Evolutionary conservation across 768 basidiomycete species (phyloP).

Genomic region (Harrya chromipes): DNA sequence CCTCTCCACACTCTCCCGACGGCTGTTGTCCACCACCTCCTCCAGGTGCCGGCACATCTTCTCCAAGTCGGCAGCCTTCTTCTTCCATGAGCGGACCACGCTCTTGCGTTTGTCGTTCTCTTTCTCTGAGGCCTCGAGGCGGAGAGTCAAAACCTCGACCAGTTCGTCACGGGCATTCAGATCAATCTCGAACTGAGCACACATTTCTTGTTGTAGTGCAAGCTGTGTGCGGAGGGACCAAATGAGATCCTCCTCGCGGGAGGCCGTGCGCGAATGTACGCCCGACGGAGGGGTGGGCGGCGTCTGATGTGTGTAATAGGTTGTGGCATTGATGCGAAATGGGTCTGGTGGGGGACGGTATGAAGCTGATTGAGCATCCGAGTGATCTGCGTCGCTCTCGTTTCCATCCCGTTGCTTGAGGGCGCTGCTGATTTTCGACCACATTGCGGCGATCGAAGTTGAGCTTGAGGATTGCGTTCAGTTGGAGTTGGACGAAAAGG

Average conservation of each 20-base stretch:
- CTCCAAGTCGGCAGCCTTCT: constrained; percentile 75
- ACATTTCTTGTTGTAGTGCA: constrained; percentile 70
- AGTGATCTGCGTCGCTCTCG: constrained; percentile 19
- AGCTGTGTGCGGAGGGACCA: constrained; percentile 74
- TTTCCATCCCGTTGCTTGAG: constrained; percentile 42
- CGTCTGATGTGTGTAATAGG: constrained; percentile 75
- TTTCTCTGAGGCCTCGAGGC: constrained; percentile 53
- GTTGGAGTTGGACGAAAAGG: background rate
- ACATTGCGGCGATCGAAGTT: constrained; percentile 39
- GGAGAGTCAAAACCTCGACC: constrained; percentile 55
- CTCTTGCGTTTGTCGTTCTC: constrained; percentile 60
- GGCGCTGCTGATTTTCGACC: constrained; percentile 59
- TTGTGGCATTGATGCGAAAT: constrained; percentile 67
- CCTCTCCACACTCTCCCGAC: constrained; percentile 76
- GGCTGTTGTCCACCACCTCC: constrained; percentile 83
- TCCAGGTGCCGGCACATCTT: constrained; percentile 62
- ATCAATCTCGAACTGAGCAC: constrained; percentile 74
- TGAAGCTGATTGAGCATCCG: constrained; percentile 24
- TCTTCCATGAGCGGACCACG: constrained; percentile 62
- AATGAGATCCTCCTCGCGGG: constrained; percentile 69
- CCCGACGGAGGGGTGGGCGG: constrained; percentile 60
- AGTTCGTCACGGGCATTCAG: constrained; percentile 70
- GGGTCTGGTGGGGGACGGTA: constrained; percentile 59
- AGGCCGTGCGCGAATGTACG: constrained; percentile 54
- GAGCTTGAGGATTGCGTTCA: background rate